Evolutionary conservation across 2,329 filamentous ascomycete genomes (phyloP), one percentile per base, ranked within the genome.

Genomic region (Scolecobasidium constrictum): DNA sequence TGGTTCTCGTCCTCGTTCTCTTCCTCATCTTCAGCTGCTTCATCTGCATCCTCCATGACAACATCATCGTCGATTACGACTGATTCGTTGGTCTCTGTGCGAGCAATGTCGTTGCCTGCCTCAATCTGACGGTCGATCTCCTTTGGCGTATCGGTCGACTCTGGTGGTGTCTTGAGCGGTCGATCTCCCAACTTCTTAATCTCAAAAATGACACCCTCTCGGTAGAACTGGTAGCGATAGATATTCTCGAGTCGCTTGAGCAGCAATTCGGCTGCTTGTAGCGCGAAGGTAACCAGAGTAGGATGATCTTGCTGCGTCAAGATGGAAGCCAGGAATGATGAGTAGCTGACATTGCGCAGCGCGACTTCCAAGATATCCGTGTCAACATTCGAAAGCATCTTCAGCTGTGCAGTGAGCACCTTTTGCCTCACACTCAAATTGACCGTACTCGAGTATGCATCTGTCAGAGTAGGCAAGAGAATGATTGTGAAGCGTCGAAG

Each of bases 321-420:
- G 47, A 98, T 98, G 0, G 90, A 87, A 2, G 92, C 92, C 21
- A 98, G 65, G 58, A 94, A 95, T 1, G 93, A 98, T 2, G 92
- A 87, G 61, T 96, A 98, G 0, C 92, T 86, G 1, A 98, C 88
- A 13, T 85, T 77, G 19, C 82, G 82, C 21, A 98, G 65, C 6
- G 90, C 83, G 53, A 95, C 90, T 47, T 86, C 75, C 3, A 98
- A 73, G 40, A 98, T 86, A 28, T 75, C 71, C 35, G 78, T 79
- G 52, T 95, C 86, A n/a, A 98, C 66, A 50, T 95, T 94, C 11
- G 87, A 94, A 7, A 98, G 73, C 86, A 98, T 96, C 66, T 96
- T 96, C 35, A 96, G 68, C 56, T 98, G 92, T n/a, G 90, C 92
- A 16, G 79, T 86, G 23, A 98, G 72, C 3, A 98, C 92, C 63